Base-by-base conservation (phyloP, 495 filamentous ascomycete species). In the Darksidea phi region DNA sequence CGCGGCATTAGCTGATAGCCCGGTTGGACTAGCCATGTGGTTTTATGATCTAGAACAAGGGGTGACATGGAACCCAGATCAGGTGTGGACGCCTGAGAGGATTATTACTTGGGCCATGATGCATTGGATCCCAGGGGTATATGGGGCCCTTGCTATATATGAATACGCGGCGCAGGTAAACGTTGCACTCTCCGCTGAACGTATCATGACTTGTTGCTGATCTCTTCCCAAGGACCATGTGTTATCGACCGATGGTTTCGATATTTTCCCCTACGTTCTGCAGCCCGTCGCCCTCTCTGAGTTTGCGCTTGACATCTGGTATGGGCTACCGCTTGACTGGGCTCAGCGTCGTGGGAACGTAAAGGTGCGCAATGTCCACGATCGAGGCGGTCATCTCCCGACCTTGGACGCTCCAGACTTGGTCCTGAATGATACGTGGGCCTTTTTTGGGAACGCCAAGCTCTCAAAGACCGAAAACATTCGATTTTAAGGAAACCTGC, bases 21-120 rank as follows among this genome's bases (percentile, higher is more conserved):
- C 62, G 17, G 13, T 61, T 6, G 62, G 62, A 45, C 49, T 66
- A 12, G 15, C 37, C 8, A 46, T 46, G 48, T 66, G 61, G 61
- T 36, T 64, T 23, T 57, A 63, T 32, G 6, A 49, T 10, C 17
- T 63, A 28, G 38, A 51, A n/a, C 7, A 18, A 25, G 18, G 12
- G n/a, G 48, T 53, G n/a, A 24, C 25, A 5, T 32, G 25, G 13
- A 37, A 37, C 8, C 11, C 4, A 17, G 48, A 60, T 25, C 21
- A 25, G 12, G 21, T 21, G 26, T 57, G 26, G 23, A 57, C 51
- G 15, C 51, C 36, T 5, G 21, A 32, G 28, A 50, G 48, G 36
- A 17, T 62, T 23, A 56, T 62, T 24, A 57, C 51, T 13, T 37
- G 26, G 23, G 21, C 37, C 18, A 55, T 62, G 50, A 55, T 62